Evolutionary conservation across 352 stramenopile species (phyloP), one percentile per base, ranked within the genome.

Genomic region (Globisporangium perplexum): DNA sequence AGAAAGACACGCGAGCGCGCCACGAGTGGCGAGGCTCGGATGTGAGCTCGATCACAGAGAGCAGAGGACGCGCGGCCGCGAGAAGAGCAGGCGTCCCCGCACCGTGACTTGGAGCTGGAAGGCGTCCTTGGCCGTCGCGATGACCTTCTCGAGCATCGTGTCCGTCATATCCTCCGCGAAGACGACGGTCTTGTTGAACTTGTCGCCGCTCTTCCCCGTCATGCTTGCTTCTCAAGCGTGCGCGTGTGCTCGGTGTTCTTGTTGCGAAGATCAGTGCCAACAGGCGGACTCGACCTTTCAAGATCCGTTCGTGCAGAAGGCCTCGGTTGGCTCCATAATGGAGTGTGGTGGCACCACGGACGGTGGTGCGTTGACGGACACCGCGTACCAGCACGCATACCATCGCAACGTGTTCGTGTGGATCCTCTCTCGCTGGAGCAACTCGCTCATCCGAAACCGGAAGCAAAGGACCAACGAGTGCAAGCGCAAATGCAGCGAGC

Each of bases 81-180:
- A 22, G 41, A 23, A 48, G 31, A 14, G 17, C 12, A 18, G 2
- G 42, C 26, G 4, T 41, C 39, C 18, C 76, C 65, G 23, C 49
- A 83, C 82, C 57, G 77, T 86, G 55, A 92, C 80, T 78, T 92
- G 83, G 28, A 96, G 70, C 61, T 97, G 84, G 73, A 98, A 97
- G 20, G 85, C 91, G 57, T 97, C 90, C 52, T 88, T 79, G 36
- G 86, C 91, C 1, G 78, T 96, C 36, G 85, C 79, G 48, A 97
- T 69, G 28, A 90, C 90, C 60, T 95, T 92, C 57, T 96, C 84
- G 31, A 95, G 77, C 90, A 97, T 97, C 59, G 90, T 88, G 62
- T 98, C 90, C 22, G 86, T 95, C 91, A 98, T 98, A 65, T 98
- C 90, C 64, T 98, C 91, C 4, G 91, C 91, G 55, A 96, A 98